Percentiles rank a stretch among this genome's conserved stretches.
These are phyloP conservation scores for Neurospora pannonica DNA, from an alignment of 495 filamentous ascomycete species.

Conservation along the genomic window DNA sequence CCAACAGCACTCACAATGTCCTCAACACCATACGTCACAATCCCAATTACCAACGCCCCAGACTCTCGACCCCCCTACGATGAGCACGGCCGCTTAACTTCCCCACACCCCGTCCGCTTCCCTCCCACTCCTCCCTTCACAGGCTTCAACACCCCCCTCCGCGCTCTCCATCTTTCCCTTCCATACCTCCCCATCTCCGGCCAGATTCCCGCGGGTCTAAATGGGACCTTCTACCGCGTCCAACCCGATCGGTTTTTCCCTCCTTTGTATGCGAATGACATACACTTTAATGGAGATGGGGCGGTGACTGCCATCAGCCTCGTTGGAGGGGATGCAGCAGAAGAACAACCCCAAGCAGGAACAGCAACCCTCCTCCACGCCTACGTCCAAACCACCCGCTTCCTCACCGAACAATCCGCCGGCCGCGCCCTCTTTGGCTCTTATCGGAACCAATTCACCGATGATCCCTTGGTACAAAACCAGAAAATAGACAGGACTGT, in stretches of 20 bases:
- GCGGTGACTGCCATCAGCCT: constrained; percentile 46
- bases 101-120: constrained; percentile 32
- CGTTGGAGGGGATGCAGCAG: too few species aligned
- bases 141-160: constrained; percentile 37
- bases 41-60: not conserved
- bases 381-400: constrained; percentile 46
- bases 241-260: constrained; percentile 43
- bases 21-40: not conserved
- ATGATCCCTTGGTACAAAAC: constrained; percentile 36
- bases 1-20: not conserved
- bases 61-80: constrained; percentile 21
- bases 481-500: constrained; percentile 33
- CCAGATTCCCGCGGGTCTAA: constrained; percentile 38
- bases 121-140: constrained; percentile 37
- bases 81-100: constrained; percentile 28
- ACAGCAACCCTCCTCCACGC: not conserved
- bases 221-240: constrained; percentile 46
- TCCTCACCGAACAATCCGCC: constrained; percentile 30
- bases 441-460: constrained; percentile 48
- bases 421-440: constrained; percentile 36
- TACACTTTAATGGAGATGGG: constrained; percentile 38
- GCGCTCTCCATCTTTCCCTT: constrained; percentile 39
- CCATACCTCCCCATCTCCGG: constrained; percentile 39
- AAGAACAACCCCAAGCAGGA: too few species aligned
- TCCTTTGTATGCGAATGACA: constrained; percentile 45